Base-by-base conservation (phyloP, 768 basidiomycete genomes). In the Suillus paluster region DNA sequence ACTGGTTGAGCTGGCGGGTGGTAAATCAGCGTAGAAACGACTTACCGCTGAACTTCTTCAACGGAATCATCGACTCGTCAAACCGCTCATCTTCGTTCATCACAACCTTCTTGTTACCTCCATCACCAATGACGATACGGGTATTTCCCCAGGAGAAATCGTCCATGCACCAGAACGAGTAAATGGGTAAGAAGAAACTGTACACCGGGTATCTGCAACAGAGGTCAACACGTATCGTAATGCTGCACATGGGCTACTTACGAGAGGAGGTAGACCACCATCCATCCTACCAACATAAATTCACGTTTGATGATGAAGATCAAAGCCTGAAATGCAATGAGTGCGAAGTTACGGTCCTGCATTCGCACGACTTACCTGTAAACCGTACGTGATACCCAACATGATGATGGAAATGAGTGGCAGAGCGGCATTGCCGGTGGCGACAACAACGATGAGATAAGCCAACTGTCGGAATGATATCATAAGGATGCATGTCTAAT, bases 81-180 rank as follows among this genome's bases (percentile, higher is more conserved):
- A 95, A 99, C 71, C 91, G 94, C 76, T 99, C 97, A 36, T 97
- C 96, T 39, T 98, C 96, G 56, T 92, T 94, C 70, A 93, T 88
- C 61, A 97, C 79, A 48, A 98, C 87, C 77, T 95, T 97, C 86
- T 97, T 97, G 67, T 92, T 92, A 71, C 88, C 91, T 61, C 96
- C 95, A 76, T 97, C 95, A 48, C 94, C 95, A 61, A 97, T 89
- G 64, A 97, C 94, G 36, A 96, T 81, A 81, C 95, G 93, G 19
- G 93, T 94, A 71, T 91, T 94, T 81, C 94, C 92, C 93, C 94
- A 97, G 72, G 90, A 89, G 78, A 97, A 97, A 74, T 97, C 95
- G 71, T 97, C 95, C 95, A 97, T 96, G 69, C 92, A 93, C 95
- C 95, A 98, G 86, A 96, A 97, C 0, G 95, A 95, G 74, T 98